Percentiles rank a stretch among this genome's conserved stretches.
phyloP scores from a whole-genome alignment of 2,329 filamentous ascomycete genomes.

The Xylariaceae sp. region DNA sequence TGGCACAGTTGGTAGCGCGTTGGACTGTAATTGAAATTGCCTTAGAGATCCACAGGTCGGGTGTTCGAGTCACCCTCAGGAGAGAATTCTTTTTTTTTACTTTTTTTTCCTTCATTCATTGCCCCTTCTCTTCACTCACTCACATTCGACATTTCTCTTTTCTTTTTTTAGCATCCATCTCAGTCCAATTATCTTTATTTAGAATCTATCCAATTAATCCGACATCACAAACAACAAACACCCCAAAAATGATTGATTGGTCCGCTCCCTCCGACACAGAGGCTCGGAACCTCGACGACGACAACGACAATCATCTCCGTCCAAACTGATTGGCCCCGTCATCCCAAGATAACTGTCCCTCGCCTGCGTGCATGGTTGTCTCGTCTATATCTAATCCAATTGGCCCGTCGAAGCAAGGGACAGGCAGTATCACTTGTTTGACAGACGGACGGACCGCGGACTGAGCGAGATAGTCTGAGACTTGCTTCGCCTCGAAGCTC shows the following conservation, averaged over 20 bases:
- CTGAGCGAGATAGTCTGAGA: background rate
- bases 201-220: background rate
- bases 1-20: slow-evolving; percentile 21
- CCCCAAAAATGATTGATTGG: too few species aligned
- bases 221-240: background rate
- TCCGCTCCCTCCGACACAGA: too few species aligned
- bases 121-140: background rate
- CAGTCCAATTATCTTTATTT: background rate
- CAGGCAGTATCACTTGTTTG: background rate
- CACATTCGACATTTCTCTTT: background rate
- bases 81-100: background rate
- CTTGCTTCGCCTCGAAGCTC: background rate
- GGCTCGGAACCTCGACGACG: background rate
- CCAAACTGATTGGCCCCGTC: background rate
- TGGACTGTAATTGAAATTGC: slow-evolving; percentile 19
- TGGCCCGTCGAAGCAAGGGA: background rate
- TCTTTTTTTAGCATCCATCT: background rate
- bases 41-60: slow-evolving; percentile 5
- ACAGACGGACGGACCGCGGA: background rate
- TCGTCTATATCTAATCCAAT: background rate
- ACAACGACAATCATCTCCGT: background rate
- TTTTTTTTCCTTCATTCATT: background rate
- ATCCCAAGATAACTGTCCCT: background rate
- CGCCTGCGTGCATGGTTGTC: background rate
- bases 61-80: slow-evolving; percentile 12